Evolutionary conservation across 495 filamentous ascomycete genomes (phyloP).

Genomic region (Aspergillus heteromorphus): DNA sequence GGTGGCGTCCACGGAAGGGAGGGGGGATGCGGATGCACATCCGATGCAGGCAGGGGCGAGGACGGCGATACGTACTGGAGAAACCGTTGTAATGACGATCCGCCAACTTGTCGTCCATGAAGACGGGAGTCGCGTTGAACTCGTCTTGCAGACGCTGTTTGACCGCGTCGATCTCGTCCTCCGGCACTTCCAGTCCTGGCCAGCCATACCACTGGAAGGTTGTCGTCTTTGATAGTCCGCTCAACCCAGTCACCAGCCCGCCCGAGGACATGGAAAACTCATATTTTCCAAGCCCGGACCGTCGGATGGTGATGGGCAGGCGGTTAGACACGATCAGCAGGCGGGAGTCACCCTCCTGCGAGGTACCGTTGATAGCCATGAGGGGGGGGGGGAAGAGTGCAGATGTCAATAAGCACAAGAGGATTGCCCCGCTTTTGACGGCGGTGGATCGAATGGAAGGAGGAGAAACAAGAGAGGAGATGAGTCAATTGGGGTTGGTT

Average conservation of each 20-base stretch:
- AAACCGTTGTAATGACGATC: conserved; percentile 85
- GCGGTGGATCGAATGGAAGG: not conserved
- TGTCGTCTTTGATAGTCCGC: conserved; percentile 85
- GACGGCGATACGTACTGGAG: conserved; percentile 55
- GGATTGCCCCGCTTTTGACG: not conserved
- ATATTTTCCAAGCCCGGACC: conserved; percentile 76
- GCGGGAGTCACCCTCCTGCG: conserved; percentile 32
- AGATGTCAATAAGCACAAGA: not conserved
- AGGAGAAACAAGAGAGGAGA: not conserved
- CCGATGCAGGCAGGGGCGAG: not conserved
- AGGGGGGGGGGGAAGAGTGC: not conserved
- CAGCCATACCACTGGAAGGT: conserved; percentile 98
- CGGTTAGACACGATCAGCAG: conserved; percentile 90
- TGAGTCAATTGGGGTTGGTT: not conserved
- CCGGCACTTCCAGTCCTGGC: conserved; percentile 83
- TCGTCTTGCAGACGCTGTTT: conserved; percentile 64
- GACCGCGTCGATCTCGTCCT: conserved; percentile 58
- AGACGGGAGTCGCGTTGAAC: conserved; percentile 69
- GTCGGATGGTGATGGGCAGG: conserved; percentile 91
- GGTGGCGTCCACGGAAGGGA: not conserved
- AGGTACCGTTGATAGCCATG: not conserved
- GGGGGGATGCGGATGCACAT: not conserved
- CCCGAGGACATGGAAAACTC: conserved; percentile 93
- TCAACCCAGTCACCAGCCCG: conserved; percentile 85
- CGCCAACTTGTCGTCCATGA: conserved; percentile 71